These are phyloP conservation scores for Wickerhamiella infanticola DNA, from an alignment of 1,139 yeast genomes.

Conservation along the genomic window DNA sequence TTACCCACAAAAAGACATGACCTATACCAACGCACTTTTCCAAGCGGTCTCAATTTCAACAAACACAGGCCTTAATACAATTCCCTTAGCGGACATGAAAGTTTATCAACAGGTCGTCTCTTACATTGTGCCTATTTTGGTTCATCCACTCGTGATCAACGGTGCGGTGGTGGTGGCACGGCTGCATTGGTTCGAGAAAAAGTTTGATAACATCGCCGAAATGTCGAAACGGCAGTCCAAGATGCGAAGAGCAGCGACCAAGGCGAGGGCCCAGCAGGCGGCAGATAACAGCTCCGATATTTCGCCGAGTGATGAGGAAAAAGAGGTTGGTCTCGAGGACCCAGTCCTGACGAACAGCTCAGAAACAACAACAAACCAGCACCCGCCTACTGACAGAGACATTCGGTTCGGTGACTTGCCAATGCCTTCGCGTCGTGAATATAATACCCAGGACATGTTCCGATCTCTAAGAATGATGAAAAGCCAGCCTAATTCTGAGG, in stretches of 20 bases:
- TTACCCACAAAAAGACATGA: constrained; percentile 52
- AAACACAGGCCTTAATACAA: constrained; percentile 83
- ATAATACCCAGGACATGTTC: constrained; percentile 60
- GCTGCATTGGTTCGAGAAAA: constrained; percentile 76
- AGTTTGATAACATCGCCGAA: constrained; percentile 67
- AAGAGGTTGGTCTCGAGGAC: neutral
- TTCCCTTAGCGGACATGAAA: constrained; percentile 43
- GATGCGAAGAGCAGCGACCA: constrained; percentile 58
- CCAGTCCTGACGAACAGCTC: neutral
- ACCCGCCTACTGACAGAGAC: constrained; percentile 25
- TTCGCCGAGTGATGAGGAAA: neutral
- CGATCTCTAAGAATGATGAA: constrained; percentile 70
- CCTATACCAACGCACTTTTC: constrained; percentile 68
- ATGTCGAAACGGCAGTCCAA: constrained; percentile 58
- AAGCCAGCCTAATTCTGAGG: constrained; percentile 31
- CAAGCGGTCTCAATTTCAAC: constrained; percentile 64
- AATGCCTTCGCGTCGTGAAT: constrained; percentile 22
- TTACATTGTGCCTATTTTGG: constrained; percentile 33
- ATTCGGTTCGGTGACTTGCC: constrained; percentile 31
- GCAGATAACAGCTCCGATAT: neutral
- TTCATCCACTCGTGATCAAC: constrained; percentile 86
- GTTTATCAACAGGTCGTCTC: constrained; percentile 61
- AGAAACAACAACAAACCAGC: neutral
- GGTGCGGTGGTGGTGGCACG: constrained; percentile 66
- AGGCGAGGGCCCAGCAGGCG: neutral